Conservation (phyloP, 495 filamentous ascomycete species). For the Penicillium mononematosum region DNA sequence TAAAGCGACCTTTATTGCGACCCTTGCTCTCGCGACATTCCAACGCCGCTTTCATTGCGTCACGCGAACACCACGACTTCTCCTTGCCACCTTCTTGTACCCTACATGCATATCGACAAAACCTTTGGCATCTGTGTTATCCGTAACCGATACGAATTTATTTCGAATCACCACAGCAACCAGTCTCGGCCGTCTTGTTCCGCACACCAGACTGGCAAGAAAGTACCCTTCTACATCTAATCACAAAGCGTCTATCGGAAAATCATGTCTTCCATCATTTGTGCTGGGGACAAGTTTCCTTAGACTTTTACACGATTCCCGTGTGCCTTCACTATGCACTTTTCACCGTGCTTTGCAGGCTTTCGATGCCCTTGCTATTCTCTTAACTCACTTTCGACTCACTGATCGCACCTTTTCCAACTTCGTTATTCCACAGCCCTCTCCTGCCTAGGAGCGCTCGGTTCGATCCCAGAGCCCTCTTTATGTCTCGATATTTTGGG, state of each 20-base stretch:
- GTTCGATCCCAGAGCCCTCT: background rate
- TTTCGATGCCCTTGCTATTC: conserved; percentile 32
- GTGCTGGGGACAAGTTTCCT: conserved; percentile 30
- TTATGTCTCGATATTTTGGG: background rate
- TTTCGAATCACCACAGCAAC: conserved; percentile 1
- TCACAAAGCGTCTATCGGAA: conserved; percentile 3
- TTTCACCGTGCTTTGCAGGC: conserved; percentile 35
- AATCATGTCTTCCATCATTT: conserved; percentile 30
- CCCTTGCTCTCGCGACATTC: conserved; percentile 16
- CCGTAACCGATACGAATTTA: background rate
- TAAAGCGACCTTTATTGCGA: background rate
- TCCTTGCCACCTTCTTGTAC: background rate
- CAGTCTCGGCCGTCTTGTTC: background rate
- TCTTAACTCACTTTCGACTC: conserved; percentile 3
- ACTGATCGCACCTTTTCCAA: conserved; percentile 6
- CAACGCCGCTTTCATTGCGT: conserved; percentile 27
- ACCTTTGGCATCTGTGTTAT: background rate
- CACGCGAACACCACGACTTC: conserved; percentile 17
- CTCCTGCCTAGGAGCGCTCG: background rate
- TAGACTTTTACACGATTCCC: conserved; percentile 31
- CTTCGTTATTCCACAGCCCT: background rate
- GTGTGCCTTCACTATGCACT: conserved; percentile 38
- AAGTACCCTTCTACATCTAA: conserved; percentile 9
- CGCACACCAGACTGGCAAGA: conserved; percentile 5
- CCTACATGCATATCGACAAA: conserved; percentile 12